Evolutionary conservation across 768 basidiomycete species (phyloP).

Genomic region (Postia placenta): DNA sequence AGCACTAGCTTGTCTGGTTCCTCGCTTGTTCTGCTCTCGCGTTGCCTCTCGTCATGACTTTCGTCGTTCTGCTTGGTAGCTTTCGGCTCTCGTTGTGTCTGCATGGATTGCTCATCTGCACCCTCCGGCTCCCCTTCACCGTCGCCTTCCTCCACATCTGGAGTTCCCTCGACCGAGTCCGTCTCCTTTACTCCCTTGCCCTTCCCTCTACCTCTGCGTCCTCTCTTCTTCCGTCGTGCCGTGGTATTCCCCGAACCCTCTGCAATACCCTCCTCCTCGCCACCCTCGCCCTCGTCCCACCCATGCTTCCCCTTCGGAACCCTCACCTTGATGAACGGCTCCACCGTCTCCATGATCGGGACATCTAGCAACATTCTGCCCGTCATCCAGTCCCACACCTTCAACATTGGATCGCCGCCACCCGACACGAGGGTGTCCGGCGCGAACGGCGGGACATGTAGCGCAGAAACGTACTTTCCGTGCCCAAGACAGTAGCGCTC

Average conservation of each 20-base stretch:
- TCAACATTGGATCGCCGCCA: constrained; percentile 76
- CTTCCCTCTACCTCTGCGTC: constrained; percentile 16
- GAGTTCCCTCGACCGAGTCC: constrained; percentile 24
- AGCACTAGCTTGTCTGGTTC: constrained; percentile 33
- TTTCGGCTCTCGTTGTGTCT: constrained; percentile 6
- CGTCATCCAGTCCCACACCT: constrained; percentile 75
- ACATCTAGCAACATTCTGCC: constrained; percentile 53
- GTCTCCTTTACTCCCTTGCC: constrained; percentile 11
- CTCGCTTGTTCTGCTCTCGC: constrained; percentile 16
- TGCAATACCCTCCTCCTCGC: constrained; percentile 17
- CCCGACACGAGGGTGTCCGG: constrained; percentile 65
- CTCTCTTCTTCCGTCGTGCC: constrained; percentile 12
- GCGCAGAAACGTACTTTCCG: constrained; percentile 74
- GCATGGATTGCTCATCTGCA: constrained; percentile 16
- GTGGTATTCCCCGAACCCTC: constrained; percentile 15
- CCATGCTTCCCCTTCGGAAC: constrained; percentile 24
- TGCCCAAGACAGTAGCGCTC: constrained; percentile 88
- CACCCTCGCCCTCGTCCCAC: constrained; percentile 22
- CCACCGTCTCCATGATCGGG: constrained; percentile 33
- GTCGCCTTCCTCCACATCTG: constrained; percentile 20
- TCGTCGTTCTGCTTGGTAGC: constrained; percentile 1
- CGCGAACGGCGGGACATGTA: constrained; percentile 55
- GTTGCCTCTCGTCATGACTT: constrained; percentile 9
- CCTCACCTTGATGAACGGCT: constrained; percentile 33
- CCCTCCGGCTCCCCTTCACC: constrained; percentile 26